phyloP scores from a whole-genome alignment of 2,329 filamentous ascomycete genomes.

The Xylogone sp. region DNA sequence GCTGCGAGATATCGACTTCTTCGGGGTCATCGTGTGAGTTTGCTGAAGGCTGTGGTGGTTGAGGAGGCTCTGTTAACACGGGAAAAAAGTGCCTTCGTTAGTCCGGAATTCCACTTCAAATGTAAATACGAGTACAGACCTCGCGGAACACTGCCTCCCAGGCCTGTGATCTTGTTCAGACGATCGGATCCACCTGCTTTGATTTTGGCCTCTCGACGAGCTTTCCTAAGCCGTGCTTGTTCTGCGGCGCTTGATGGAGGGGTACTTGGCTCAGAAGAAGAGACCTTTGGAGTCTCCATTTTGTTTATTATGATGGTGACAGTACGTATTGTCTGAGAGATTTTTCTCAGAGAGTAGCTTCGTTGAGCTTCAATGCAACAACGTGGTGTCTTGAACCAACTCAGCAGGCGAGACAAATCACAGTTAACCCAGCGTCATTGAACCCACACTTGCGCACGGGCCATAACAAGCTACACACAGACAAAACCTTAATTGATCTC shows the following conservation, averaged over 20 bases:
- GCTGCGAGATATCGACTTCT: constrained; percentile 73
- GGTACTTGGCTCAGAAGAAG: constrained; percentile 18
- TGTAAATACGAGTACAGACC: constrained; percentile 26
- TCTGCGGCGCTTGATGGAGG: constrained; percentile 45
- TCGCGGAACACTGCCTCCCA: constrained; percentile 55
- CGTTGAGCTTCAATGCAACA: neutral
- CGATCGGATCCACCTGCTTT: constrained; percentile 65
- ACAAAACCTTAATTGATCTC: no score
- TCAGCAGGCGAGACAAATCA: neutral
- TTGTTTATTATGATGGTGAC: neutral
- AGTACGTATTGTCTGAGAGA: neutral
- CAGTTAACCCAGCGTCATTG: neutral
- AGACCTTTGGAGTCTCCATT: constrained; percentile 20
- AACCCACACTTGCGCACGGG: neutral
- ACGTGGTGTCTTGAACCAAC: neutral
- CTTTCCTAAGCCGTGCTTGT: constrained; percentile 72
- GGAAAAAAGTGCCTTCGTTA: no score
- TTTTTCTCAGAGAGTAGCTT: neutral
- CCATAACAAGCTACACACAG: no score
- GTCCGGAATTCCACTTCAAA: neutral
- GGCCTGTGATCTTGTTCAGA: constrained; percentile 70
- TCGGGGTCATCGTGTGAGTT: constrained; percentile 58
- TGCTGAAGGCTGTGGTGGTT: constrained; percentile 31
- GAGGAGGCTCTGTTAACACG: constrained; percentile 29
- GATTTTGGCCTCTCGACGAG: constrained; percentile 77